phyloP scores from a whole-genome alignment of 192 early-diverging fungal genomes.

The Bifiguratus adelaidae region DNA sequence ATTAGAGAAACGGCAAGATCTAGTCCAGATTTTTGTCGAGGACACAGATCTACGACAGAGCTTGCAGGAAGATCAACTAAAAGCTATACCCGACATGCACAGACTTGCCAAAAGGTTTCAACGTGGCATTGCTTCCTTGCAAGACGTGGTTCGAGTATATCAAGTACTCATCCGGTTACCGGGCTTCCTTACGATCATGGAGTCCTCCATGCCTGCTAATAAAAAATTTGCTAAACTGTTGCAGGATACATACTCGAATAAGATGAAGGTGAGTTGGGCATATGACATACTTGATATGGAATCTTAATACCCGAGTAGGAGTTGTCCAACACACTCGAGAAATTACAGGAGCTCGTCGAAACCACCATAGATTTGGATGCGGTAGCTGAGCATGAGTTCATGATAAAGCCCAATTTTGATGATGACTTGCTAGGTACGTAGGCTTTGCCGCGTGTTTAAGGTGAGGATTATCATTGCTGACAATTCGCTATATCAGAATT shows the following conservation, averaged over 20 bases:
- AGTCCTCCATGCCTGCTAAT: slow-evolving; percentile 20
- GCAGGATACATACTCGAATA: slow-evolving; percentile 33
- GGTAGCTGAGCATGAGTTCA: slow-evolving; percentile 75
- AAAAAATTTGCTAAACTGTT: slow-evolving; percentile 31
- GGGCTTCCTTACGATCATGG: slow-evolving; percentile 42
- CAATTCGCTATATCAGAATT: slow-evolving; percentile 15
- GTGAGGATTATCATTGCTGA: background rate
- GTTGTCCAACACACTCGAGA: slow-evolving; percentile 41
- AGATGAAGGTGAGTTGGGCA: slow-evolving; percentile 23
- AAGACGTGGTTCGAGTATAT: slow-evolving; percentile 86
- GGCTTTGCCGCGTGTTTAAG: background rate
- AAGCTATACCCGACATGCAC: slow-evolving; percentile 79
- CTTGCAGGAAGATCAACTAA: slow-evolving; percentile 64
- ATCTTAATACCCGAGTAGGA: slow-evolving; percentile 13
- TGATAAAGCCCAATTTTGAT: slow-evolving; percentile 82
- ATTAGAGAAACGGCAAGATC: slow-evolving; percentile 51
- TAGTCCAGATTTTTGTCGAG: slow-evolving; percentile 60
- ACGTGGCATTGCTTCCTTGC: slow-evolving; percentile 61
- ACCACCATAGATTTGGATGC: slow-evolving; percentile 82
- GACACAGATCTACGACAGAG: slow-evolving; percentile 52
- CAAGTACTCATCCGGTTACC: slow-evolving; percentile 73
- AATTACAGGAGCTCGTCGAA: slow-evolving; percentile 77
- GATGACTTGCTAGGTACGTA: slow-evolving; percentile 48
- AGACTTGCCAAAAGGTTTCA: slow-evolving; percentile 80
- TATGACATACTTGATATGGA: background rate